These are phyloP conservation scores for Lentinula guzmanii DNA, from an alignment of 768 basidiomycete species.

Conservation along the genomic window DNA sequence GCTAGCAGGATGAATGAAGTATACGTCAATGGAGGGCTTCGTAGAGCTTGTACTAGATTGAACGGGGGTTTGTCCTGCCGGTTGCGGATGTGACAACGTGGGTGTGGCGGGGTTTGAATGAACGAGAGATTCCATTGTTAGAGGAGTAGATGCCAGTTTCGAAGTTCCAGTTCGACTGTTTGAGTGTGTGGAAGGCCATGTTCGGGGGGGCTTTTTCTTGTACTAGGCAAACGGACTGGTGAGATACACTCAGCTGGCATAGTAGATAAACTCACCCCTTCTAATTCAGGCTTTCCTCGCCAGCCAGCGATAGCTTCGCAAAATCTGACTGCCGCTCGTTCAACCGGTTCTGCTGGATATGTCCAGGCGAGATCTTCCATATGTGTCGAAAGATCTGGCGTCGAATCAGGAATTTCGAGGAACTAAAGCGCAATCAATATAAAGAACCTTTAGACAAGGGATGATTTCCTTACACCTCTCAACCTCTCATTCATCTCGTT, in stretches of 20 bases:
- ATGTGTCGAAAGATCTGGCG: conserved; percentile 72
- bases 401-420: conserved; percentile 64
- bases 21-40: conserved; percentile 41
- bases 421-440: conserved; percentile 43
- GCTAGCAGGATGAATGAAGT: conserved; percentile 29
- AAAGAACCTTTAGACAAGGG: background rate
- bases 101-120: conserved; percentile 69
- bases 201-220: conserved; percentile 40
- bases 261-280: conserved; percentile 45
- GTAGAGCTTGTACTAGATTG: conserved; percentile 8
- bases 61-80: conserved; percentile 10
- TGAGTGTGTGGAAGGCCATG: conserved; percentile 11
- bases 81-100: conserved; percentile 20
- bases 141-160: conserved; percentile 20
- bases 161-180: conserved; percentile 20
- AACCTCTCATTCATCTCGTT: conserved; percentile 70
- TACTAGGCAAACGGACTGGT: conserved; percentile 29
- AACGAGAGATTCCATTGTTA: conserved; percentile 62
- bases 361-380: conserved; percentile 76
- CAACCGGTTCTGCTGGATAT: conserved; percentile 78
- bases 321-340: conserved; percentile 71
- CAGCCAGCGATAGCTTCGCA: conserved; percentile 79
- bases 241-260: conserved; percentile 4
- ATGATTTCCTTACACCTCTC: conserved; percentile 46
- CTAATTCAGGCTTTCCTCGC: conserved; percentile 82